Evolutionary conservation across 192 early-diverging fungal genomes (phyloP), one percentile per base, ranked within the genome.

Genomic region (Radiomyces spectabilis): DNA sequence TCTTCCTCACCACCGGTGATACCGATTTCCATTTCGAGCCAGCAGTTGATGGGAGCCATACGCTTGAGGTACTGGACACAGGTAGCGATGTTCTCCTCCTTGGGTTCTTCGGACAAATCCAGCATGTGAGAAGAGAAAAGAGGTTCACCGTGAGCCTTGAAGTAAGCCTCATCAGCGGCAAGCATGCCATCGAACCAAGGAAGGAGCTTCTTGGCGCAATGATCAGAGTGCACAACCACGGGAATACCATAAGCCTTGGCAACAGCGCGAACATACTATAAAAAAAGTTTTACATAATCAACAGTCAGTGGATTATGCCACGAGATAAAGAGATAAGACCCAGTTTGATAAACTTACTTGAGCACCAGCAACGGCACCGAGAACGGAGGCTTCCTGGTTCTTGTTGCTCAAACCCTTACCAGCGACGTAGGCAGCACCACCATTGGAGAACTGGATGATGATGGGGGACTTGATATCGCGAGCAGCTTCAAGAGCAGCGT

Each of bases 1-100:
- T 97, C 94, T 74, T 97, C 94, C 78, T 97, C 94, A 61, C 94
- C 94, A 72, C 94, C 94, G 26, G 92, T 95, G 69, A 96, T 93
- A 74, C 94, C 94, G 47, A 97, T 95, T 79, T 97, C 94, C 91
- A 97, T 97, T 80, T 97, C 94, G 54, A 97, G 82, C 53, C 91
- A 80, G 57, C 82, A 82, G 67, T 88, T 84, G 61, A 95, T 90
- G 32, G 80, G 74, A 22, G 87, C 84, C 86, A 95, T 92, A 59
- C 93, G 89, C 75, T 89, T 73, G 63, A 97, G 76, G 79, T 97
- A 97, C 77, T 89, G 81, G 64, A 85, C 74, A 69, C 89, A 94
- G 51, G 73, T 91, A 47, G 78, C 78, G 51, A 97, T 95, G 83
- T 97, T 97, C 66, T 93, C 86, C 57, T 89, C 87, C 82, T 92